These are phyloP conservation scores for Chrysoporthe puriensis DNA, from an alignment of 2,329 filamentous ascomycete genomes.

Conservation along the genomic window DNA sequence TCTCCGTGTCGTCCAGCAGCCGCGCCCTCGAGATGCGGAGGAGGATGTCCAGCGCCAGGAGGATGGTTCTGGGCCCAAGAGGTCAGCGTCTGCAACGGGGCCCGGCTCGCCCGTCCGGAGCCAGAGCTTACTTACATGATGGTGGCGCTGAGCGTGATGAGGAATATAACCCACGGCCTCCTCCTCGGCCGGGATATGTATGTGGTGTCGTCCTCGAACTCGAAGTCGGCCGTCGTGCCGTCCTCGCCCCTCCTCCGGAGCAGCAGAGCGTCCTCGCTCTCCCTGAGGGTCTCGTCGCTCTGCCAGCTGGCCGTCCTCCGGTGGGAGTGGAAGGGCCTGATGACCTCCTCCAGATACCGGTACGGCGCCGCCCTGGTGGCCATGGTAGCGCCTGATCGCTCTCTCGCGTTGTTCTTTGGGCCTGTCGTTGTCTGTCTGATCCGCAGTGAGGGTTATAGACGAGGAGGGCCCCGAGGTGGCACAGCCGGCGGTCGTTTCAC, in stretches of 20 bases:
- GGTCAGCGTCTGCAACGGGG: not conserved
- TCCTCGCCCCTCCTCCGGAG: not conserved
- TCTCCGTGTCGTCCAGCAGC: constrained; percentile 25
- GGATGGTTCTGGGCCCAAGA: constrained; percentile 2
- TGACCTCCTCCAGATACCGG: not conserved
- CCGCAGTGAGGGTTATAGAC: not conserved
- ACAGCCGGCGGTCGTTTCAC: not conserved
- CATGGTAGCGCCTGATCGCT: not conserved
- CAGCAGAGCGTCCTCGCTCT: not conserved
- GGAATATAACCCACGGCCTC: constrained; percentile 15
- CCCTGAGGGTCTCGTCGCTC: constrained; percentile 20
- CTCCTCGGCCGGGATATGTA: constrained; percentile 2
- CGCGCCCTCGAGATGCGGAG: constrained; percentile 26
- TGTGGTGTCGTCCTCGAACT: constrained; percentile 1
- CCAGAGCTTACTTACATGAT: constrained; percentile 25
- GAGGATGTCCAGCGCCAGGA: constrained; percentile 27
- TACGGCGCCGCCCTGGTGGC: not conserved
- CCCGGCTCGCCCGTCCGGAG: not conserved
- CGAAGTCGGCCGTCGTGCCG: not conserved
- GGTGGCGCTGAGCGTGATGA: not conserved
- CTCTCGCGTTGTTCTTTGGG: not conserved
- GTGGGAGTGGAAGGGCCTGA: constrained; percentile 1
- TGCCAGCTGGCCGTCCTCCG: constrained; percentile 17
- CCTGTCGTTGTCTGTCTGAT: not conserved
- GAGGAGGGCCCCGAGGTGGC: not conserved